Base-by-base conservation (phyloP, 2,329 filamentous ascomycete genomes). In the Lojkania enalia region DNA sequence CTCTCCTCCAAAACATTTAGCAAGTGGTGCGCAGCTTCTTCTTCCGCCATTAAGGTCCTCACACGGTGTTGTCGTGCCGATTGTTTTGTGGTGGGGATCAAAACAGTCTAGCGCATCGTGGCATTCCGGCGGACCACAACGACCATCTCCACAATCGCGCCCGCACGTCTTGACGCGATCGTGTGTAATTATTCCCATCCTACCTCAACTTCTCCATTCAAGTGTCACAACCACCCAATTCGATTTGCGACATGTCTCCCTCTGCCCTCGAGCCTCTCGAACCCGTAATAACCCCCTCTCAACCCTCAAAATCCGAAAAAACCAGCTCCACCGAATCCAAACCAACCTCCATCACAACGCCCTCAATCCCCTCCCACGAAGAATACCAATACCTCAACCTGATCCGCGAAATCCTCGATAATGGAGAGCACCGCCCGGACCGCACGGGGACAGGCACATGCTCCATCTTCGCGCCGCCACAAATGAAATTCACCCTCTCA, bases 311-410 rank as follows among this genome's bases (percentile, higher is more conserved):
- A n/a, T 37, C 57, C 2, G 40, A 39, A 23, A 44, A 63, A 37
- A 56, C 50, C 20, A 36, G 16, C 30, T 44, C 47, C 21, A 36
- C 38, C n/a, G 43, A 39, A n/a, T n/a, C n/a, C 20, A 40, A 42
- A 19, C 20, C 42, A 19, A 42, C 39, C 20, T 48, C 44, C 29
- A 33, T 47, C 5, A 38, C 46, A 19, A 41, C 23, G 7, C 46
- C 46, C 18, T 6, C 53, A 6, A 50, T 46, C 23, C 39, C 42
- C 49, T 29, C 57, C 3, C 90, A 96, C 63, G 91, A 97, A 75
- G 94, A 99, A 74, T 78, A 90, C 64, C 94, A 97, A 72, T 99
- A 99, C 69, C 84, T 99, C 48, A 81, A 92, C 60, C 80, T 99
- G 19, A 90, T 97, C 51, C 86, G 84, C 55, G 82, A 89, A 55